These are phyloP conservation scores for Toxoplasma gondii DNA, from an alignment of 169 alveolate species.

Conservation along the genomic window DNA sequence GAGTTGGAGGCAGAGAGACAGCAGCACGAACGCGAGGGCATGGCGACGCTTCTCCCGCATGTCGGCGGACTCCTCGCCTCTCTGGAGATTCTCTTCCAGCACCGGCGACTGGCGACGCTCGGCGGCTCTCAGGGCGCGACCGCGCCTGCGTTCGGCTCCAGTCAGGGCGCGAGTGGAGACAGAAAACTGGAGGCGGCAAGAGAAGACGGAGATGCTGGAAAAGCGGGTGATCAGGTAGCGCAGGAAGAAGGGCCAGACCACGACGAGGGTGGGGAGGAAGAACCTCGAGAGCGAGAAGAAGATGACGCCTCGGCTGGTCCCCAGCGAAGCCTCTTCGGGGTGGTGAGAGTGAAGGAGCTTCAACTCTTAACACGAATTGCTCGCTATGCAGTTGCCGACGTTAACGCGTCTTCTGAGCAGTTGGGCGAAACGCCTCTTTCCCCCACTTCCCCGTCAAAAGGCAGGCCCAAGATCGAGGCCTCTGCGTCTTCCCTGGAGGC, in stretches of 20 bases:
- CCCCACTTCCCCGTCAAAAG: no score
- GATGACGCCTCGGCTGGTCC: background rate
- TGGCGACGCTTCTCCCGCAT: slow-evolving; percentile 49
- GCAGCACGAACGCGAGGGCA: slow-evolving; percentile 51
- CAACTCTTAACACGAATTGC: slow-evolving; percentile 67
- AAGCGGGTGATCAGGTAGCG: no score
- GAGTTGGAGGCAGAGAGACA: slow-evolving; percentile 38
- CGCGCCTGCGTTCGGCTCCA: background rate
- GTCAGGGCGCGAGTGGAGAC: background rate
- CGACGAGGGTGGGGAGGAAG: background rate
- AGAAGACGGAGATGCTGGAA: background rate
- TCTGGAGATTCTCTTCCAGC: slow-evolving; percentile 53
- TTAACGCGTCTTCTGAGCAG: background rate
- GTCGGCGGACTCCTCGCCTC: slow-evolving; percentile 40
- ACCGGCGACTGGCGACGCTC: background rate
- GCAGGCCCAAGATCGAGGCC: no score
- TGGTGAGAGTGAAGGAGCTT: slow-evolving; percentile 65
- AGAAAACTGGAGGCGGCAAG: background rate
- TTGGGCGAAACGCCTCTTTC: background rate
- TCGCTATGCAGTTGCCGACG: slow-evolving; percentile 22
- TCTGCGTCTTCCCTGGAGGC: no score
- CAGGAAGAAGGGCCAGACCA: background rate
- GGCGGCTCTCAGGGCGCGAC: background rate
- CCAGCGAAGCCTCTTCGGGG: background rate
- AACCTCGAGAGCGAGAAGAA: background rate